A percentile compares a stretch with the other conserved stretches of the same genome.
phyloP scores from a whole-genome alignment of 148 eudicot genomes.

The Cornus kousa region DNA sequence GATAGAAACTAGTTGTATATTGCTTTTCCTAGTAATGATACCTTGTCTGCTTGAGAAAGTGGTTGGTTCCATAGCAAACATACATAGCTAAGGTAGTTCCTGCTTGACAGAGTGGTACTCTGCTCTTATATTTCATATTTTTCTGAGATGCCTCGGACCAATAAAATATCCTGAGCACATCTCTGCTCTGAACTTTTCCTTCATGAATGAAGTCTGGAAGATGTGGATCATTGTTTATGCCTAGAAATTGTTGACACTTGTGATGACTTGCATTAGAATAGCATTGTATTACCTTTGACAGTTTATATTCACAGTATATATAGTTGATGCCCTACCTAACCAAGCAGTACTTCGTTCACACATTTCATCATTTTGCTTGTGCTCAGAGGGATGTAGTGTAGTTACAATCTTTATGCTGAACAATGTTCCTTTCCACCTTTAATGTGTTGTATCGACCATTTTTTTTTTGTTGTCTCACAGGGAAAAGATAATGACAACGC shows the following conservation, averaged over 20 bases:
- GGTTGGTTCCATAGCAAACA: background rate
- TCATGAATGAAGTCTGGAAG: background rate
- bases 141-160: background rate
- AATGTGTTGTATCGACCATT: background rate
- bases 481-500: constrained; percentile 82
- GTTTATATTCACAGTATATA: no score
- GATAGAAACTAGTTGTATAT: no score
- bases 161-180: background rate
- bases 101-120: background rate
- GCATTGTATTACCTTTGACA: no score
- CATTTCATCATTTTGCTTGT: background rate
- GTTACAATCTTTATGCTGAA: background rate
- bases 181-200: background rate
- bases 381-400: background rate
- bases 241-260: background rate
- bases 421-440: background rate
- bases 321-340: background rate
- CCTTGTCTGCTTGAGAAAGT: no score
- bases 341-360: background rate
- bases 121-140: background rate
- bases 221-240: background rate
- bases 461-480: constrained; percentile 29
- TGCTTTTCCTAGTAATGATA: no score
- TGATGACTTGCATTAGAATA: no score
- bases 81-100: background rate